Evolutionary conservation across 352 stramenopile species (phyloP).

Genomic region (Pilasporangium apinafurcum): DNA sequence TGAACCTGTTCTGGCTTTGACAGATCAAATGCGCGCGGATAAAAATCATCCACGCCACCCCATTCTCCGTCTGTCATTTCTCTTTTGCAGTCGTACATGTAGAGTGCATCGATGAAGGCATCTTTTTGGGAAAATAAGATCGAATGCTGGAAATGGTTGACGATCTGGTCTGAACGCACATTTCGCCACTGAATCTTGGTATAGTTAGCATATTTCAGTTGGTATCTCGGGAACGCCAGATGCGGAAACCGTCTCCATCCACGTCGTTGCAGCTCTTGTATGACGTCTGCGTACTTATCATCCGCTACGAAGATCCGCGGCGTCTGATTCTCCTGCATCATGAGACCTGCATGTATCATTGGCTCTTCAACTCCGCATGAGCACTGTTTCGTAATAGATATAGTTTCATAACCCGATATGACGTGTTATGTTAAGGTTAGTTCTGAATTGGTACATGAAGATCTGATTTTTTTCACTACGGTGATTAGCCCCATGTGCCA

Average conservation of each 20-base stretch:
- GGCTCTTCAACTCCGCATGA: too few relatives aligned
- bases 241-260: slow-evolving; percentile 53
- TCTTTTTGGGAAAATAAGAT: slow-evolving; percentile 65
- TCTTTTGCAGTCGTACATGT: slow-evolving; percentile 5
- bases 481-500: slow-evolving; percentile 35
- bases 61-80: not conserved
- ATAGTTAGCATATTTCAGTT: slow-evolving; percentile 74
- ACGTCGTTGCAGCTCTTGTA: slow-evolving; percentile 20
- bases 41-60: slow-evolving; percentile 33
- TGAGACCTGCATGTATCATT: too few relatives aligned
- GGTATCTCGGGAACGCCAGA: slow-evolving; percentile 43
- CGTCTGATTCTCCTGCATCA: slow-evolving; percentile 5
- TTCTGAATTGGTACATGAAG: too few relatives aligned
- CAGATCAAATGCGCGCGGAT: slow-evolving; percentile 42
- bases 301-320: slow-evolving; percentile 39
- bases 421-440: too few relatives aligned
- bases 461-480: too few relatives aligned
- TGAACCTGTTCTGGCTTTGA: not conserved
- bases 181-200: slow-evolving; percentile 42
- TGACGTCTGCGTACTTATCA: slow-evolving; percentile 54
- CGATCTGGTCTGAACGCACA: slow-evolving; percentile 28
- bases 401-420: too few relatives aligned
- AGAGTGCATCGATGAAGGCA: slow-evolving; percentile 30
- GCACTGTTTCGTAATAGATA: too few relatives aligned
- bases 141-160: slow-evolving; percentile 67